A percentile compares a stretch with the other conserved stretches of the same genome.
Evolutionary conservation across 768 basidiomycete species (phyloP).

Genomic region (Leccinellum albellum): DNA sequence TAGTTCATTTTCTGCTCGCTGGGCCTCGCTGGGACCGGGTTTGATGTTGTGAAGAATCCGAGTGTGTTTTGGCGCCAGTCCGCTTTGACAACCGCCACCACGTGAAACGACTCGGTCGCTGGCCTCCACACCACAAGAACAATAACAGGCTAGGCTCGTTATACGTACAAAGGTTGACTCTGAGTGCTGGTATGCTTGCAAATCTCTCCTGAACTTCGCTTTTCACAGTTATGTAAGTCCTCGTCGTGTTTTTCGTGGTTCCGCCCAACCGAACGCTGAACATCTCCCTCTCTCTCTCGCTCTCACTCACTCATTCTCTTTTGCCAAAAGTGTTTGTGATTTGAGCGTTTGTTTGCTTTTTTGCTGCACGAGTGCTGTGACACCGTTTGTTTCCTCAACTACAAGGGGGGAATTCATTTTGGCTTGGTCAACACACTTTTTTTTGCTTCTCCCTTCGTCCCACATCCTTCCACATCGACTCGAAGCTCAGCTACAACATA

Average conservation of each 20-base stretch:
- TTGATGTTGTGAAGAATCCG: constrained; percentile 29
- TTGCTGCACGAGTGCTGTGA: constrained; percentile 12
- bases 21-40: constrained; percentile 16
- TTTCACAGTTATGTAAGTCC: constrained; percentile 35
- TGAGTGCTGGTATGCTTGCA: constrained; percentile 32
- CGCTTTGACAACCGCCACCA: constrained; percentile 29
- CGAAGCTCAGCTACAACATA: constrained; percentile 16
- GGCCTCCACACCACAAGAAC: constrained; percentile 22
- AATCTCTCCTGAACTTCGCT: constrained; percentile 23
- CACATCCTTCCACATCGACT: constrained; percentile 20
- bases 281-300: constrained; percentile 12
- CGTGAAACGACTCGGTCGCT: constrained; percentile 24
- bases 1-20: constrained; percentile 19
- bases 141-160: constrained; percentile 15
- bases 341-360: constrained; percentile 33
- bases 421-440: constrained; percentile 27
- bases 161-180: constrained; percentile 24
- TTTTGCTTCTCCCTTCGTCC: constrained; percentile 19
- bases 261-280: constrained; percentile 23
- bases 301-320: constrained; percentile 19
- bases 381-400: constrained; percentile 21
- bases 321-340: constrained; percentile 25
- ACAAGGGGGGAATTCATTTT: constrained; percentile 24
- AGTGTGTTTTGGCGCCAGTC: constrained; percentile 26
- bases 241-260: constrained; percentile 22